phyloP scores from a whole-genome alignment of 331 rosid species.

The Cucumis variabilis region DNA sequence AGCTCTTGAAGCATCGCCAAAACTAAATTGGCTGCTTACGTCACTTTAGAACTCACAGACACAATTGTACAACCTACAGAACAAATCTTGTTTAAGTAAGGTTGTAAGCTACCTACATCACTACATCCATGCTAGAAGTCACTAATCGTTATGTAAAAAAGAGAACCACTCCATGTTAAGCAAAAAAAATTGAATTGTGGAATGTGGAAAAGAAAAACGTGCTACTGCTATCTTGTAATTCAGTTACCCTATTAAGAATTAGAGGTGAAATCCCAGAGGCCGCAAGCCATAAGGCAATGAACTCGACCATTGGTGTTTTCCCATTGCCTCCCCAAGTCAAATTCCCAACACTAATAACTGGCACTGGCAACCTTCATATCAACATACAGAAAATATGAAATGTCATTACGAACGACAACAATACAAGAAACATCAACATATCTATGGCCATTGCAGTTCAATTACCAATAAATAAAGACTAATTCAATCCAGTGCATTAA shows the following conservation, averaged over 20 bases:
- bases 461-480: not conserved
- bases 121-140: not conserved
- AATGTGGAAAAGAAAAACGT: constrained; percentile 10
- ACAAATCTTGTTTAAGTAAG: no score
- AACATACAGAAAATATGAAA: constrained; percentile 24
- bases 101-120: no score
- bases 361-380: constrained; percentile 64
- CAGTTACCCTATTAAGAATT: constrained; percentile 80
- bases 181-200: not conserved
- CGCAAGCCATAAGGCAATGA: constrained; percentile 67
- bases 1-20: not conserved
- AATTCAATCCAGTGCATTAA: not conserved
- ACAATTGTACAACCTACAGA: no score
- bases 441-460: not conserved
- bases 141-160: not conserved
- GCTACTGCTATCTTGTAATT: not conserved
- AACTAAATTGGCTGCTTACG: not conserved
- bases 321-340: constrained; percentile 99
- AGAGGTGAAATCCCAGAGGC: constrained; percentile 72
- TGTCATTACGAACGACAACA: not conserved
- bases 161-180: not conserved
- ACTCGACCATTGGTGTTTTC: constrained; percentile 97
- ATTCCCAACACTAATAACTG: constrained; percentile 89
- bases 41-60: no score
- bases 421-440: not conserved